These are phyloP conservation scores for Mucor lusitanicus DNA, from an alignment of 371 early-diverging fungal species.

Conservation along the genomic window DNA sequence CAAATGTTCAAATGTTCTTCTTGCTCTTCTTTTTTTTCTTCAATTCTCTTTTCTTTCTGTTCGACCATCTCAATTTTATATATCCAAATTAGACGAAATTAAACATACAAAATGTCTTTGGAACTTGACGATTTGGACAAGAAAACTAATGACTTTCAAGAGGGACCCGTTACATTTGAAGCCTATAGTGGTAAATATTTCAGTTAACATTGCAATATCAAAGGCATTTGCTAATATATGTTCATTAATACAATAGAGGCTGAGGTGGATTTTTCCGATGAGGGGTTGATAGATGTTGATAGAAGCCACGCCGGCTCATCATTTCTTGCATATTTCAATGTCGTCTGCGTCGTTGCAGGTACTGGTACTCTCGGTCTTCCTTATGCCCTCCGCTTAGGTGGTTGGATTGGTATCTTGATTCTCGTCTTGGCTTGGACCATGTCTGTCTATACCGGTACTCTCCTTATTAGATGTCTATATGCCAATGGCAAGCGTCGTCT, in stretches of 20 bases:
- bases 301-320: slow-evolving; percentile 30
- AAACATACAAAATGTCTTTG: slow-evolving; percentile 13
- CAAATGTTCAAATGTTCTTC: background rate
- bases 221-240: background rate
- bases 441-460: slow-evolving; percentile 53
- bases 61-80: background rate
- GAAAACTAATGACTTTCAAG: slow-evolving; percentile 22
- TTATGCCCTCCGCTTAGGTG: slow-evolving; percentile 73
- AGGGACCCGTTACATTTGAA: slow-evolving; percentile 22
- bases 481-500: slow-evolving; percentile 44
- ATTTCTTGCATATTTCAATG: slow-evolving; percentile 62
- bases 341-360: slow-evolving; percentile 82
- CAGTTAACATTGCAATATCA: background rate
- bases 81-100: background rate
- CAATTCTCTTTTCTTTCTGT: background rate
- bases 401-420: slow-evolving; percentile 80
- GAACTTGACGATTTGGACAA: slow-evolving; percentile 16
- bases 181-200: slow-evolving; percentile 21
- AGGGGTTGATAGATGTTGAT: slow-evolving; percentile 24
- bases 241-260: slow-evolving; percentile 5
- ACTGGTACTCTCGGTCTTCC: slow-evolving; percentile 84
- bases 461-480: slow-evolving; percentile 36
- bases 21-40: background rate
- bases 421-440: slow-evolving; percentile 74
- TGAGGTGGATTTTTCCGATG: slow-evolving; percentile 18